Evolutionary conservation across 2,329 filamentous ascomycete genomes (phyloP).

Genomic region (Lojkania enalia): DNA sequence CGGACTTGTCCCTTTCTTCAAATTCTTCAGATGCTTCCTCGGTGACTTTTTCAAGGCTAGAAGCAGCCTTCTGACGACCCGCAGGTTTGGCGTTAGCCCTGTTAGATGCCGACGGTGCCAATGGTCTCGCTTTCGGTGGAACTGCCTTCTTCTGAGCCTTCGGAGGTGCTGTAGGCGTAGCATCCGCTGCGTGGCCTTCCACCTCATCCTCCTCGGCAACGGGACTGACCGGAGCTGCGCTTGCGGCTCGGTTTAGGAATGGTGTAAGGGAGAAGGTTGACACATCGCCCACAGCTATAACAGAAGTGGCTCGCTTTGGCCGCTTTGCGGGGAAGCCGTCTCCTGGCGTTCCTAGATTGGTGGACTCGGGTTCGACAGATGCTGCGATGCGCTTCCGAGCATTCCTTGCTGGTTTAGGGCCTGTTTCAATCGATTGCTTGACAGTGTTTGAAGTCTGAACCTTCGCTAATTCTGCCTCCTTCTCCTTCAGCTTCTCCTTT

Average conservation of each 20-base stretch:
- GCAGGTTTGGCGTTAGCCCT: slow-evolving; percentile 49
- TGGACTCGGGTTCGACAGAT: slow-evolving; percentile 52
- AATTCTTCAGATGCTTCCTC: slow-evolving; percentile 48
- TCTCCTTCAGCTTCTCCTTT: slow-evolving; percentile 73
- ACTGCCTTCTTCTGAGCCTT: slow-evolving; percentile 31
- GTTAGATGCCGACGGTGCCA: slow-evolving; percentile 50
- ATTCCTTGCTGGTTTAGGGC: slow-evolving; percentile 45
- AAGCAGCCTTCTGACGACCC: slow-evolving; percentile 42
- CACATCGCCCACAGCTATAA: slow-evolving; percentile 73
- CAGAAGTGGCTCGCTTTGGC: slow-evolving; percentile 54
- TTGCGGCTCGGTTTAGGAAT: slow-evolving; percentile 78
- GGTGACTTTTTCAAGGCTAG: slow-evolving; percentile 48
- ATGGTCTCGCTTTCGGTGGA: slow-evolving; percentile 45
- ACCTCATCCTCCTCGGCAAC: slow-evolving; percentile 41
- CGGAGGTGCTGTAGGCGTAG: slow-evolving; percentile 34
- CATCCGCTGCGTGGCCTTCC: slow-evolving; percentile 32
- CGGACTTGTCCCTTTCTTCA: slow-evolving; percentile 42
- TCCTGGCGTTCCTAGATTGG: slow-evolving; percentile 54
- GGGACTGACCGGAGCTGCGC: slow-evolving; percentile 53
- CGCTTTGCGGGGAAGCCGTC: slow-evolving; percentile 53
- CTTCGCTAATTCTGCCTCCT: slow-evolving; percentile 55
- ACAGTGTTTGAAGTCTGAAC: slow-evolving; percentile 44
- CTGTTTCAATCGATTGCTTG: slow-evolving; percentile 33
- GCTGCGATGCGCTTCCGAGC: slow-evolving; percentile 48
- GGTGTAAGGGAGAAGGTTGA: slow-evolving; percentile 93